Conservation (phyloP, 768 basidiomycete species). For the Tremella yokohamensis region DNA sequence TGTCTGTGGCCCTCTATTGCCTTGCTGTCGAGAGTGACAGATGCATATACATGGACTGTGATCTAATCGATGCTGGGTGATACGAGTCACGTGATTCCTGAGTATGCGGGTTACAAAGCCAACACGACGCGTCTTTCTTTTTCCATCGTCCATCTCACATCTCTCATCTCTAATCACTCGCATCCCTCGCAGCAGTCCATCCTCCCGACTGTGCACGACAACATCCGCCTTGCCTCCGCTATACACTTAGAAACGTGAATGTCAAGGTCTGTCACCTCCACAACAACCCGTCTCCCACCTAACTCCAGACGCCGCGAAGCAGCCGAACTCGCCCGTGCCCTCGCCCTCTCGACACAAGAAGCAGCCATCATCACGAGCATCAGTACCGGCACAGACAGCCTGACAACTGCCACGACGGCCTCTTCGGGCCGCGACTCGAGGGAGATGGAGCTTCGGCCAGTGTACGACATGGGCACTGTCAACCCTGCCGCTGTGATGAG, state of each 20-base stretch:
- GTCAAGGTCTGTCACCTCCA: neutral
- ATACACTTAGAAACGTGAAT: neutral
- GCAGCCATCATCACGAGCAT: conserved; percentile 5
- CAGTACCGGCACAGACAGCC: conserved; percentile 7
- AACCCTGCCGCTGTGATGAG: neutral
- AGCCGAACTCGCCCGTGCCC: conserved; percentile 37
- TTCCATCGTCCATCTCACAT: neutral
- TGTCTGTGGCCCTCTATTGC: too few relatives aligned
- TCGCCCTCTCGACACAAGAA: conserved; percentile 39
- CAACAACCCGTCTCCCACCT: neutral
- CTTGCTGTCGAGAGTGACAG: too few relatives aligned
- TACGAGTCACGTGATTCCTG: too few relatives aligned
- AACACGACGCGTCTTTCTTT: conserved; percentile 4
- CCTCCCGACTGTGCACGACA: too few relatives aligned
- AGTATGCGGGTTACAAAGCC: neutral
- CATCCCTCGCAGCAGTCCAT: too few relatives aligned
- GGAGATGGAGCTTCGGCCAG: conserved; percentile 37
- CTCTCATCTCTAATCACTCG: too few relatives aligned
- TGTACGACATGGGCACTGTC: neutral
- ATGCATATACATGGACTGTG: too few relatives aligned
- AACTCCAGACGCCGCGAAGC: conserved; percentile 40
- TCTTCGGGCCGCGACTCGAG: conserved; percentile 26
- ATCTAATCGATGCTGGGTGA: too few relatives aligned
- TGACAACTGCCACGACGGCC: conserved; percentile 8
- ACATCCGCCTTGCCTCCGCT: too few relatives aligned